Conservation (phyloP, 352 stramenopile species). For the Pythium folliculosum region DNA sequence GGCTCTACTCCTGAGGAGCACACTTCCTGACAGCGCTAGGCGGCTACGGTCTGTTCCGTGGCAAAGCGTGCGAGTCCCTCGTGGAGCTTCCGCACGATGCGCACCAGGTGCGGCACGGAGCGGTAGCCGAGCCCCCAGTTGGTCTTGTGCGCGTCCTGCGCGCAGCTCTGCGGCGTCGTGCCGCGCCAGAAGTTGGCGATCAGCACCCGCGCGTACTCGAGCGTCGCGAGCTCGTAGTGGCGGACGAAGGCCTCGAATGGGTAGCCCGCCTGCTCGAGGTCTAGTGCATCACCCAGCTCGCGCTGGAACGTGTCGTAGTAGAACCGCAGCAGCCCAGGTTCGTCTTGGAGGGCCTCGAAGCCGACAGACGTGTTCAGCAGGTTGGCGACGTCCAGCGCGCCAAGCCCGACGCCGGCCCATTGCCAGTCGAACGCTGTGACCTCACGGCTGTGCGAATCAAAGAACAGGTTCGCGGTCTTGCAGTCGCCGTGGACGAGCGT, state of each 20-base stretch:
- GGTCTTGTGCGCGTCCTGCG: conserved; percentile 38
- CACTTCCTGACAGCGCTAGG: not conserved
- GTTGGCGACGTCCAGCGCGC: conserved; percentile 65
- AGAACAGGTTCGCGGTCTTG: conserved; percentile 78
- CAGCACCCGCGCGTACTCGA: conserved; percentile 69
- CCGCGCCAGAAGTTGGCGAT: conserved; percentile 63
- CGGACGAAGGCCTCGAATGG: conserved; percentile 52
- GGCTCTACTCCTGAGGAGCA: too few relatives aligned
- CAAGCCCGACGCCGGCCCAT: conserved; percentile 63
- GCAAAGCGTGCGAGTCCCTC: conserved; percentile 38
- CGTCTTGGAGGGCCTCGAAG: conserved; percentile 44
- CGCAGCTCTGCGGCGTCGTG: conserved; percentile 52
- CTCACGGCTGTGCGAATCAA: conserved; percentile 38
- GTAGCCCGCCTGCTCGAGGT: conserved; percentile 29
- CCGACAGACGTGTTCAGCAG: conserved; percentile 66
- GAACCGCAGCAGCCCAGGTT: conserved; percentile 45
- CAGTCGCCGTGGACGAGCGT: conserved; percentile 71
- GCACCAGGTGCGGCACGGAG: conserved; percentile 60
- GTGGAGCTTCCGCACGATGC: conserved; percentile 55
- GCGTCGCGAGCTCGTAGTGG: conserved; percentile 57
- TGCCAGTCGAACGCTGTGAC: conserved; percentile 79
- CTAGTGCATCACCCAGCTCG: conserved; percentile 16
- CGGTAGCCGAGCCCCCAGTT: conserved; percentile 79
- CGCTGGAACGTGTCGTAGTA: conserved; percentile 53
- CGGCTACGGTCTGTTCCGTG: conserved; percentile 26